Evolutionary conservation across 2,329 filamentous ascomycete genomes (phyloP).

Genomic region (Mycosphaerella arachidis): DNA sequence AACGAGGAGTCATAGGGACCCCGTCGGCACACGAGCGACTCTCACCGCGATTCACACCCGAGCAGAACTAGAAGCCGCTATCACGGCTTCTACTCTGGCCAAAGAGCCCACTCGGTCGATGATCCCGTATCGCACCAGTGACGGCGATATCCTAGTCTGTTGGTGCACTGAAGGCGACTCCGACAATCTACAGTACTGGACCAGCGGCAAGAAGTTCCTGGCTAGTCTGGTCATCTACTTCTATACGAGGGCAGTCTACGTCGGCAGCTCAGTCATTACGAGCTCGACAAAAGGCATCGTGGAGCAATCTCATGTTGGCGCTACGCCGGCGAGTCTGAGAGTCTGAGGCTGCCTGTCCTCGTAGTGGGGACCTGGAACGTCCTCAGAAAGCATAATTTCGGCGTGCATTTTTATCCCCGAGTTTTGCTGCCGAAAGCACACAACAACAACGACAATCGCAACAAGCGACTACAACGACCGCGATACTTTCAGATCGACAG

Average conservation of each 20-base stretch:
- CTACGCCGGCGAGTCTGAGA: slow-evolving; percentile 52
- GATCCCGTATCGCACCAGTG: slow-evolving; percentile 46
- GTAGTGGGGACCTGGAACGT: no score
- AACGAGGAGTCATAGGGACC: slow-evolving; percentile 17
- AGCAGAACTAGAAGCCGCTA: slow-evolving; percentile 41
- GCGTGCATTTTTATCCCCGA: no score
- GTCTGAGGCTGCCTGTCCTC: slow-evolving; percentile 45
- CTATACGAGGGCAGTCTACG: slow-evolving; percentile 59
- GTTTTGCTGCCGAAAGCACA: no score
- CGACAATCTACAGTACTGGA: slow-evolving; percentile 33
- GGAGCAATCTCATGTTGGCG: slow-evolving; percentile 51
- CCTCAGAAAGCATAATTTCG: no score
- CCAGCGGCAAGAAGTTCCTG: slow-evolving; percentile 28
- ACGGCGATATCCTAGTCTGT: slow-evolving; percentile 49
- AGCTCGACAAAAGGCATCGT: slow-evolving; percentile 46
- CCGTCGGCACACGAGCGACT: slow-evolving; percentile 36
- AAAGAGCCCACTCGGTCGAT: slow-evolving; percentile 38
- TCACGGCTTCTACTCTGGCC: slow-evolving; percentile 32
- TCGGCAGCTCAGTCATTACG: slow-evolving; percentile 49
- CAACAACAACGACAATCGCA: no score
- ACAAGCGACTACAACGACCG: no score
- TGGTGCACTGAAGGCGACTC: slow-evolving; percentile 39
- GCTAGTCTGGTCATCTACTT: slow-evolving; percentile 40
- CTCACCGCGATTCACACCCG: no score
- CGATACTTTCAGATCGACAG: no score